These are phyloP conservation scores for Ajuga chamaepitys DNA, from an alignment of 257 asterid species.

Conservation along the genomic window DNA sequence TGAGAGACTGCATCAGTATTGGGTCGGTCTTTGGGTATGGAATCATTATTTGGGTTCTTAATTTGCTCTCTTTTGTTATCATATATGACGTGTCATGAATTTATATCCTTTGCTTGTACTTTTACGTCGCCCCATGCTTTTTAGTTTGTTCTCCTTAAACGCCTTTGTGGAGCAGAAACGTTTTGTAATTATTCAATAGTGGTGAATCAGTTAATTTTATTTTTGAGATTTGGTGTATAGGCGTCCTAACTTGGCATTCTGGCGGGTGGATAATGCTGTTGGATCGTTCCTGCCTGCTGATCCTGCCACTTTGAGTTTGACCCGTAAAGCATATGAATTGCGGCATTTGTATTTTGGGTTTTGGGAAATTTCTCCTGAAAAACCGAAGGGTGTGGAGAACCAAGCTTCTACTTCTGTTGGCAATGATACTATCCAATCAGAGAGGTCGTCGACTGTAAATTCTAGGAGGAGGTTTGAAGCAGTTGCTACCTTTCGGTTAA, in stretches of 20 bases:
- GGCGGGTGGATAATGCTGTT: constrained; percentile 91
- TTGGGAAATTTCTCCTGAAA: constrained; percentile 38
- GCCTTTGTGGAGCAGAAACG: constrained; percentile 1
- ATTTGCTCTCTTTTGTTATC: background rate
- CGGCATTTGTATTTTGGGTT: constrained; percentile 56
- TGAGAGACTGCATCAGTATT: constrained; percentile 74
- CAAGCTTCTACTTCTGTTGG: constrained; percentile 39
- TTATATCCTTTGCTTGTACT: background rate
- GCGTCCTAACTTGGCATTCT: constrained; percentile 60
- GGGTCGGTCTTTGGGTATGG: constrained; percentile 48
- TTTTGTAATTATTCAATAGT: background rate
- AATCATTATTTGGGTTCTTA: background rate
- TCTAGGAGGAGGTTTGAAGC: constrained; percentile 71
- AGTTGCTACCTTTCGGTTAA: constrained; percentile 71
- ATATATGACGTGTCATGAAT: background rate
- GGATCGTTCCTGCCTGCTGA: constrained; percentile 89
- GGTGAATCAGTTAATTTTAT: constrained; percentile 7
- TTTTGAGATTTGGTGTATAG: constrained; percentile 34
- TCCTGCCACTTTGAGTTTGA: constrained; percentile 42
- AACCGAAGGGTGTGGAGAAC: constrained; percentile 32
- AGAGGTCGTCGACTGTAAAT: constrained; percentile 54
- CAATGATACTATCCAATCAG: constrained; percentile 42
- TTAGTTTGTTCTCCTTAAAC: background rate
- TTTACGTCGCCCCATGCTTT: background rate
- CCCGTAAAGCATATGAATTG: constrained; percentile 69